Evolutionary conservation across 1,284 basidiomycete species (phyloP), one percentile per base, ranked within the genome.

Genomic region (Malassezia brasiliensis): DNA sequence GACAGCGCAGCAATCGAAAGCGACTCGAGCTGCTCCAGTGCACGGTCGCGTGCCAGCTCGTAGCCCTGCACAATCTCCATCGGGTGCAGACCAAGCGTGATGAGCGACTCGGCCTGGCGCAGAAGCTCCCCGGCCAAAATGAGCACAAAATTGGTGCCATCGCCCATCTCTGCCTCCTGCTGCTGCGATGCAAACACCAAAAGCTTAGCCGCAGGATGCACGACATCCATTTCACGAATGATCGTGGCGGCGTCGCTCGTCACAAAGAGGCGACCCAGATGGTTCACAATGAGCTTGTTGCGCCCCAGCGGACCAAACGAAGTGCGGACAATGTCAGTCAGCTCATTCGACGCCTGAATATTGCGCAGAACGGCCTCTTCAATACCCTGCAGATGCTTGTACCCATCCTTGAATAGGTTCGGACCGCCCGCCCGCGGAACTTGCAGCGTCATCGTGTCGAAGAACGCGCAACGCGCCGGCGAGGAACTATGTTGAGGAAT

Each of bases 161-260:
- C 94, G 54, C 93, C 94, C 88, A 96, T 93, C 56, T 98, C 94
- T 1, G 84, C 77, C 77, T 96, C 93, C 76, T 99, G 94, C 32
- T 93, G 88, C 72, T 96, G 90, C 38, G 87, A 89, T 17, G 91
- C 90, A 88, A 96, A 94, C 31, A 98, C 93, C 12, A 99, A 79
- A 10, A 98, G 80, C 77, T 96, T 98, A 30, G 90, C 94, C 5
- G 93, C 93, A 0, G 94, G 94, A 76, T 98, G 94, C 28, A 96
- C 89, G 47, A 99, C 90, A 75, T 98, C 94, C 75, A 96, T 85
- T 78, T 99, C 94, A 63, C 87, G 83, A 74, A 98, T 91, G 77
- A 99, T 98, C 55, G 94, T 98, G 10, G 94, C 94, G 8, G 94
- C 93, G 82, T 99, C 94, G 47, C 89, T 94, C 30, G 94, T 99